Evolutionary conservation across 2,329 filamentous ascomycete genomes (phyloP), one percentile per base, ranked within the genome.

Genomic region (Fusarium sp.): DNA sequence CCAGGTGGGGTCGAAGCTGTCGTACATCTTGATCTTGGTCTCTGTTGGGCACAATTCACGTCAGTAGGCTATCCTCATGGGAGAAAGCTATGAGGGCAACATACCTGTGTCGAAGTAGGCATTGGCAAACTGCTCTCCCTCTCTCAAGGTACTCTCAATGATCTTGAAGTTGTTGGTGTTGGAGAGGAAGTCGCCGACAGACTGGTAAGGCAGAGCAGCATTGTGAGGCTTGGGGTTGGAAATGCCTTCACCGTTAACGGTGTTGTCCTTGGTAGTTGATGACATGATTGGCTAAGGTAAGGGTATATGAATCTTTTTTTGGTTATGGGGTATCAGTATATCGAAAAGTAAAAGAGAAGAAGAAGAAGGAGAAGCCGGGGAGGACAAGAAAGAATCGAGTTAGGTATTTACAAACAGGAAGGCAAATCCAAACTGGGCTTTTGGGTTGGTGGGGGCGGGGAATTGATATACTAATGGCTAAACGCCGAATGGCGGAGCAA

Each of bases 71-170:
- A 40, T 17, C 13, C 22, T 23, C 11, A 14, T 4, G 9, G 10
- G 13, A 17, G 4, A 14, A 17, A 13, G 10, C 3, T 6, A 23
- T 13, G 3, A 19, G 13, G 9, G 7, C 13, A 2, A 15, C 45
- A 33, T 56, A 56, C 52, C 52, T 27, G 41, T 59, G n/a, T 33
- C 20, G 39, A 59, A 59, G 51, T 47, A 92, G 75, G 89, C 89
- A 79, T 91, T 92, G 80, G 90, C 90, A 73, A 89, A 72, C 27
- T 72, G 72, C 53, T 75, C 73, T n/a, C 73, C 73, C 47, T 75
- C 72, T 51, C 73, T 50, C 11, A 75, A 58, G 17, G 53, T 56
- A 17, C 51, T 62, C 43, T 73, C 71, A 39, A 73, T 73, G 43
- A 73, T 68, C 47, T 72, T 57, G 71, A 73, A 73, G 30, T 53